A percentile compares a stretch with the other conserved stretches of the same genome.
These are phyloP conservation scores for Porphyrellus cyaneotinctus DNA, from an alignment of 768 basidiomycete genomes.

Conservation along the genomic window DNA sequence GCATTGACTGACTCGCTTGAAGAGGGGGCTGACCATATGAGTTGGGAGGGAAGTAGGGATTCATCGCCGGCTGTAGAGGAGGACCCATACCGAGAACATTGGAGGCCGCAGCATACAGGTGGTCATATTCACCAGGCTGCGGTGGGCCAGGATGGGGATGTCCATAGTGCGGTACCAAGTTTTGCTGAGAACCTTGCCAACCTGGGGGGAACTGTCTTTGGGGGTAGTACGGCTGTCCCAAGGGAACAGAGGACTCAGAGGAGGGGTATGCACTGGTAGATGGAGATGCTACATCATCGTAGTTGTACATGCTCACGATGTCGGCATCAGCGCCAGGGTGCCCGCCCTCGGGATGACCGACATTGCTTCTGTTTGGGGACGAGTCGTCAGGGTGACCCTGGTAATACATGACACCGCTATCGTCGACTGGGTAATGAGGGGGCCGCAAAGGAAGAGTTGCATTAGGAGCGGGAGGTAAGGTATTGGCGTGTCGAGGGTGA, in stretches of 20 bases:
- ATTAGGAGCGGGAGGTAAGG: constrained; percentile 35
- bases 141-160: constrained; percentile 20
- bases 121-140: constrained; percentile 45
- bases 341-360: constrained; percentile 24
- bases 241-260: constrained; percentile 18
- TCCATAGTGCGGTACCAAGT: constrained; percentile 17
- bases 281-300: constrained; percentile 34
- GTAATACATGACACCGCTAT: constrained; percentile 20
- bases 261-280: constrained; percentile 30
- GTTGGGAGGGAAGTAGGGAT: constrained; percentile 21
- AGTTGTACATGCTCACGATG: constrained; percentile 35
- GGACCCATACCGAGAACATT: constrained; percentile 77
- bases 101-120: constrained; percentile 71
- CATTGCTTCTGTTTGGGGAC: constrained; percentile 24
- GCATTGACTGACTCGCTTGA: constrained; percentile 30
- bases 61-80: constrained; percentile 27
- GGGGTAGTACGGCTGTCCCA: constrained; percentile 16
- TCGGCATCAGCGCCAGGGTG: constrained; percentile 34
- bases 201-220: constrained; percentile 19
- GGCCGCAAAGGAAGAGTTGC: constrained; percentile 17
- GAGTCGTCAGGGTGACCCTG: constrained; percentile 10
- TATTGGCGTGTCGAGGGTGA: constrained; percentile 40
- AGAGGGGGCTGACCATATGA: constrained; percentile 21
- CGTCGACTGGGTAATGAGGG: constrained; percentile 33
- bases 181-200: constrained; percentile 31